Percentiles rank a stretch among this genome's conserved stretches.
Conservation (phyloP, 139 green algal species). For the Asterochloris sp. region DNA sequence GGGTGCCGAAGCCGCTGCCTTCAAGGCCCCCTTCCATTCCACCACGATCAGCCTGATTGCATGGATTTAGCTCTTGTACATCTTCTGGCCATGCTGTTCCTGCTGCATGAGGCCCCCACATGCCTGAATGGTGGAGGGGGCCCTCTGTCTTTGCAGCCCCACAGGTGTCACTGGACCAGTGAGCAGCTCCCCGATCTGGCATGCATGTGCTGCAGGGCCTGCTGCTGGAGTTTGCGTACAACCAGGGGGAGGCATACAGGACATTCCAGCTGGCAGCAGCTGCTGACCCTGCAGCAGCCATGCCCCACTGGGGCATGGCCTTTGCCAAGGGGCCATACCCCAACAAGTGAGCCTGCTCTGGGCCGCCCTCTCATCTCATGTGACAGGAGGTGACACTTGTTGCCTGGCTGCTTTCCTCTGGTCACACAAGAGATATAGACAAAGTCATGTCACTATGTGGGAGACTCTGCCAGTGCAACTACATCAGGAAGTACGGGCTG, state of each 20-base stretch:
- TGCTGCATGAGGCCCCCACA: too few relatives aligned
- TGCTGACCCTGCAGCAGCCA: conserved; percentile 26
- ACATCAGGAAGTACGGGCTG: background rate
- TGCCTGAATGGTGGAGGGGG: too few relatives aligned
- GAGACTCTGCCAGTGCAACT: background rate
- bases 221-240: conserved; percentile 41
- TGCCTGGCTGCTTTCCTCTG: background rate
- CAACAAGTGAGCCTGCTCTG: conserved; percentile 13
- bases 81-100: background rate
- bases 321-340: conserved; percentile 30
- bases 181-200: too few relatives aligned
- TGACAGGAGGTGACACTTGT: too few relatives aligned
- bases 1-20: background rate
- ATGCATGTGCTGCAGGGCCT: conserved; percentile 24
- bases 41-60: too few relatives aligned
- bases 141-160: too few relatives aligned
- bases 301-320: conserved; percentile 33
- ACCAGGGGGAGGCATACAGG: conserved; percentile 32
- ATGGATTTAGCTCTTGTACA: background rate
- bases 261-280: conserved; percentile 27
- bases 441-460: background rate
- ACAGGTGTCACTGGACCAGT: too few relatives aligned
- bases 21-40: background rate
- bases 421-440: background rate
- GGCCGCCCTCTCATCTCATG: too few relatives aligned